Conservation (phyloP, 2,329 filamentous ascomycete genomes). For the Ophiocordyceps australis region DNA sequence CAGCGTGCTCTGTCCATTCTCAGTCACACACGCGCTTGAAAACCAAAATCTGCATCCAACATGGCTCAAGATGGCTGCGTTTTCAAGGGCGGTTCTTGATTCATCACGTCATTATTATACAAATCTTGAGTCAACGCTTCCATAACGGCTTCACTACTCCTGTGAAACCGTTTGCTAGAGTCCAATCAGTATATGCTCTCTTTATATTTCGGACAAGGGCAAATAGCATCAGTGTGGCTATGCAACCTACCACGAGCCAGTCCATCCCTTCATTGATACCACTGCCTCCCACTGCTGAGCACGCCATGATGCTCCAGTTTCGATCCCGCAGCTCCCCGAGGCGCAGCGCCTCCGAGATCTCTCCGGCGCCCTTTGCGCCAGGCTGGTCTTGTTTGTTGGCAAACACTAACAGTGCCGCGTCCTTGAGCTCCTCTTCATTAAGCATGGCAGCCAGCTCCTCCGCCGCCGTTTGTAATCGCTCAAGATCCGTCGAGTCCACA, state of each 20-base stretch:
- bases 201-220: no score
- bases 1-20: no score
- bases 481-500: conserved; percentile 94
- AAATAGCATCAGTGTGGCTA: no score
- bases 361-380: conserved; percentile 86
- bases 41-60: no score
- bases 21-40: no score
- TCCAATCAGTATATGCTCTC: no score
- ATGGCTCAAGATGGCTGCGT: no score
- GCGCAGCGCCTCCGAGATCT: conserved; percentile 86
- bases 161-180: conserved; percentile 17
- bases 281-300: conserved; percentile 86
- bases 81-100: no score
- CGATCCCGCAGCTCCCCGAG: conserved; percentile 83
- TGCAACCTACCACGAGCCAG: conserved; percentile 69
- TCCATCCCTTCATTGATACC: conserved; percentile 98
- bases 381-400: conserved; percentile 99
- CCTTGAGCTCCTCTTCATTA: conserved; percentile 89
- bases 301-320: conserved; percentile 99
- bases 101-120: conserved; percentile 15
- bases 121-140: conserved; percentile 7
- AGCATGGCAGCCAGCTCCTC: conserved; percentile 92
- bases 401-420: conserved; percentile 84
- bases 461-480: conserved; percentile 77
- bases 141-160: conserved; percentile 8